Evolutionary conservation across 192 early-diverging fungal genomes (phyloP), one percentile per base, ranked within the genome.

Genomic region (Irineochytrium annulatum): DNA sequence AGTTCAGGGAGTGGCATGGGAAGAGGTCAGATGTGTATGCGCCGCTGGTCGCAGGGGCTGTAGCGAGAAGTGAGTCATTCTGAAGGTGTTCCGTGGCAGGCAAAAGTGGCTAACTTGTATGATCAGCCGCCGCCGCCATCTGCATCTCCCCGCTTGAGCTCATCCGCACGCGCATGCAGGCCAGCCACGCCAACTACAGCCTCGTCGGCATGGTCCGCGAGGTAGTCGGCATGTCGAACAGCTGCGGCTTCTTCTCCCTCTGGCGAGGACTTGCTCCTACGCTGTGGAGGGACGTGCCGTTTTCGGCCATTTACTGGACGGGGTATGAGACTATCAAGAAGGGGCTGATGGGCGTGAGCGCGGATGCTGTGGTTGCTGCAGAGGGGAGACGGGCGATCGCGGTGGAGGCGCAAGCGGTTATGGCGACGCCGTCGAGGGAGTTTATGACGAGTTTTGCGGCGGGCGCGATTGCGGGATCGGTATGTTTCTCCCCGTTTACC

Each of bases 281-380:
- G 1, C 69, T 98, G 29, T 88, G 88, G 86, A 80, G 95, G n/a
- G 95, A 98, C 72, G 92, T 94, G 19, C 95, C 95, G 0, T 98
- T 98, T 63, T 92, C 90, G 43, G 92, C 87, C 0, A 79, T 95
- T n/a, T 95, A 95, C 70, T 98, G 95, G 95, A 78, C 87, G 60
- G 82, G 83, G 0, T 95, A 93, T 62, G 95, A 98, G 72, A 66
- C 69, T n/a, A 85, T 86, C 54, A 91, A 87, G 37, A 35, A 22
- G 2, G 26, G 32, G 31, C 17, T 60, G 39, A 6, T n/a, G n/a
- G n/a, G n/a, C n/a, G n/a, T n/a, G n/a, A n/a, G n/a, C n/a, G n/a
- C n/a, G n/a, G n/a, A n/a, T n/a, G n/a, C n/a, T n/a, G n/a, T n/a
- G n/a, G n/a, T n/a, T n/a, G n/a, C n/a, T n/a, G n/a, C n/a, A n/a